These are phyloP conservation scores for Coprinellus aureogranulatus DNA, from an alignment of 768 basidiomycete genomes.

Conservation along the genomic window DNA sequence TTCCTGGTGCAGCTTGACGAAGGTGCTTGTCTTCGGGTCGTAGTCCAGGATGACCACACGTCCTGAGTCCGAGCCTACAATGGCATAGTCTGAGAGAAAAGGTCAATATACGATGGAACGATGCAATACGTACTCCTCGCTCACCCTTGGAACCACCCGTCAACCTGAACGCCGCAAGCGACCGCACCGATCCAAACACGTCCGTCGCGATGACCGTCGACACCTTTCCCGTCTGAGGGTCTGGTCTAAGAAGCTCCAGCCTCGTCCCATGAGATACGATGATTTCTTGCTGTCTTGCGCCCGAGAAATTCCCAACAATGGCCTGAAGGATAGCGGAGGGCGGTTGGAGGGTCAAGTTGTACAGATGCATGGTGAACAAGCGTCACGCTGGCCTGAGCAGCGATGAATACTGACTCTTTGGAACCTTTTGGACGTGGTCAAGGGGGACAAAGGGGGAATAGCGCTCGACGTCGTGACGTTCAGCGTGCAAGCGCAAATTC, in stretches of 20 bases:
- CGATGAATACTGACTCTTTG: background rate
- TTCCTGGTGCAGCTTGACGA: conserved; percentile 94
- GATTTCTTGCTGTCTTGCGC: conserved; percentile 90
- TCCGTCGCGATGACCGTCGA: conserved; percentile 79
- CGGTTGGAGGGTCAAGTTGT: conserved; percentile 93
- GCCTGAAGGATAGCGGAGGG: conserved; percentile 80
- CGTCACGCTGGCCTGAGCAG: background rate
- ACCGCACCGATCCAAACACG: conserved; percentile 90
- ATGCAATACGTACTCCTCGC: conserved; percentile 59
- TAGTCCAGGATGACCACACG: conserved; percentile 95
- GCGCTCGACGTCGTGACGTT: background rate
- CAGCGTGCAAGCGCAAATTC: too few relatives aligned
- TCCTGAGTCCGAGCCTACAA: conserved; percentile 98
- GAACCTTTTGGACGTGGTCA: background rate
- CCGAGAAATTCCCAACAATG: conserved; percentile 94
- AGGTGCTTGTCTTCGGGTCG: conserved; percentile 85
- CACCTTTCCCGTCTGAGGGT: conserved; percentile 86
- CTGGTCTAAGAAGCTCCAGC: conserved; percentile 86
- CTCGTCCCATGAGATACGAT: conserved; percentile 89
- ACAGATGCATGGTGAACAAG: conserved; percentile 73
- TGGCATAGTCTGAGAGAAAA: conserved; percentile 85
- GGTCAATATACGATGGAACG: conserved; percentile 29
- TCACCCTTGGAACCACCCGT: conserved; percentile 98
- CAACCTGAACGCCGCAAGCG: conserved; percentile 85
- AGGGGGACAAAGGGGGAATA: background rate